Base-by-base conservation (phyloP, 2,329 filamentous ascomycete species). In the Rhynchosporium secalis region DNA sequence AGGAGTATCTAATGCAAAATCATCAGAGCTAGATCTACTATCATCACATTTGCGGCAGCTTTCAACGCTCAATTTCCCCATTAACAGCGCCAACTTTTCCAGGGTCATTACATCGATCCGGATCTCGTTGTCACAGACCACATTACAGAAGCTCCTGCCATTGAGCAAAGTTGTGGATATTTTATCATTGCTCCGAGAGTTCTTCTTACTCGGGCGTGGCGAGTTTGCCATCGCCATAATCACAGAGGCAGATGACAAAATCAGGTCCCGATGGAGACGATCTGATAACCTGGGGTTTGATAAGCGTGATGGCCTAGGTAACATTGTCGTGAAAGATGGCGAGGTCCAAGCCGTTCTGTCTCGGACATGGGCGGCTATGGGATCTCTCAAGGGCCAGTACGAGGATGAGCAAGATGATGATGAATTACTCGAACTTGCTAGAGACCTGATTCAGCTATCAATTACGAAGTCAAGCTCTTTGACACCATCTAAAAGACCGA, bases 181-280 rank as follows among this genome's bases (percentile, higher is more conserved):
- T 56, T 79, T 98, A 13, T 85, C 86, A 33, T 80, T 97, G 8
- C 80, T 97, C 1, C 84, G 93, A 54, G 88, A 95, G 61, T 97
- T 96, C 76, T 91, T 97, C 68, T 82, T 99, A 2, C 81, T 99
- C 0, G 89, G 90, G 0, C 85, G 91, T 40, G 94, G 94, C 58
- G 95, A 98, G 74, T 99, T 99, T 74, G 92, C 93, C 26, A 87
- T 95, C 76, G 88, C 90, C 0, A 77, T 99, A 31, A 91, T 96
- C 1, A 85, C 88, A 41, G 91, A 97, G 76, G 92, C 94, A 0
- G 92, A 97, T 68, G 85, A 89, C 60, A 89, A 87, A 68, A 83
- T 95, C 29, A 83, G 86, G n/a, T 87, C 85, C 66, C 86, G 91
- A 56, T 91, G 90, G 81, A 85, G 82, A 68, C 79, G 86, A 66